Percentiles rank a stretch among this genome's conserved stretches.
Evolutionary conservation across 2,329 filamentous ascomycete species (phyloP).

Genomic region (Scorias spongiosa): DNA sequence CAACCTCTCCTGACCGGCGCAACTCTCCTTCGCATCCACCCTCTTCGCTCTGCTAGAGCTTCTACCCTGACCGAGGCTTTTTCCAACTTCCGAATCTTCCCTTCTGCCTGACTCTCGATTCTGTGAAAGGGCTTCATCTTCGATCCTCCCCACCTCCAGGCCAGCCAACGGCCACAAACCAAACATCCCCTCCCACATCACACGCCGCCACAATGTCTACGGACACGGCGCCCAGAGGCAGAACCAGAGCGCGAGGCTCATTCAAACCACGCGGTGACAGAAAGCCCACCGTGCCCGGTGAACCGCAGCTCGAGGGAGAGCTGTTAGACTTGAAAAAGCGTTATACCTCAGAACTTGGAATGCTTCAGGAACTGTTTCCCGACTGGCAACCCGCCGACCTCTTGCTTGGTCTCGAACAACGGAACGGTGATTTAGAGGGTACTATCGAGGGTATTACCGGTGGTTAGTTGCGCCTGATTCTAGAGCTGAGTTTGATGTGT

Average conservation of each 20-base stretch:
- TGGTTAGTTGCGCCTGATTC: slow-evolving; percentile 35
- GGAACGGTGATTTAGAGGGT: slow-evolving; percentile 56
- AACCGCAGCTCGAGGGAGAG: slow-evolving; percentile 50
- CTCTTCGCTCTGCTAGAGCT: not conserved
- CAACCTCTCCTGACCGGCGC: not conserved
- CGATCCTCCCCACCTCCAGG: not conserved
- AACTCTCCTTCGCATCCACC: not conserved
- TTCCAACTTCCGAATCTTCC: not conserved
- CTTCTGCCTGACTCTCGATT: not conserved
- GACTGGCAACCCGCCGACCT: slow-evolving; percentile 94
- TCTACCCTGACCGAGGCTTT: not conserved
- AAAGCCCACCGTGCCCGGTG: slow-evolving; percentile 46
- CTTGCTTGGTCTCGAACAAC: slow-evolving; percentile 82
- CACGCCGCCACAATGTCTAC: slow-evolving; percentile 61
- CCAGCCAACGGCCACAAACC: not conserved
- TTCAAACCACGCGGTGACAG: slow-evolving; percentile 41
- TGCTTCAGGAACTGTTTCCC: slow-evolving; percentile 84
- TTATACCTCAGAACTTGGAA: slow-evolving; percentile 62
- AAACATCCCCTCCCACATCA: slow-evolving; percentile 3
- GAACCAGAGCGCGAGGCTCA: slow-evolving; percentile 78
- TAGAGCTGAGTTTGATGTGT: not conserved
- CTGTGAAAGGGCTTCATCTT: not conserved
- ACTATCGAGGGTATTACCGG: slow-evolving; percentile 68
- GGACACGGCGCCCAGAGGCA: slow-evolving; percentile 68
- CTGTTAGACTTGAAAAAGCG: slow-evolving; percentile 84